A percentile compares a stretch with the other conserved stretches of the same genome.
These are phyloP conservation scores for Blastocystis sp. DNA, from an alignment of 352 stramenopile species.

Conservation along the genomic window DNA sequence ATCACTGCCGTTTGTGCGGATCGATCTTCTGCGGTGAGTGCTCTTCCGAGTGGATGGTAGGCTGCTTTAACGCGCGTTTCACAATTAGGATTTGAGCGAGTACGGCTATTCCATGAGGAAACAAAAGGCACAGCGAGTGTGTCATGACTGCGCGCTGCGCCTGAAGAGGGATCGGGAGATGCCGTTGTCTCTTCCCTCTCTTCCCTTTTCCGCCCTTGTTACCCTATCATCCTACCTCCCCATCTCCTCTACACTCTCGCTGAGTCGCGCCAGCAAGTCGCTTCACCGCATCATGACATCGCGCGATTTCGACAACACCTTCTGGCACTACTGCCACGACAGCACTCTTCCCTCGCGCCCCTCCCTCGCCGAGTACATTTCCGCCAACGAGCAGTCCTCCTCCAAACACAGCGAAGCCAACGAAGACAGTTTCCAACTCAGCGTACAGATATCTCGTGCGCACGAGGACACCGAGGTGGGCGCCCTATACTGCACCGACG, in stretches of 20 bases:
- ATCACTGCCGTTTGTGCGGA: slow-evolving; percentile 60
- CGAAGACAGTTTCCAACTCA: background rate
- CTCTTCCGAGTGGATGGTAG: background rate
- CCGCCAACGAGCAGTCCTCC: background rate
- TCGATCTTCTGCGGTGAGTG: slow-evolving; percentile 38
- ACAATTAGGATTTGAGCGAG: slow-evolving; percentile 26
- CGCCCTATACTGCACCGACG: background rate
- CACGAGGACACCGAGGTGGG: background rate
- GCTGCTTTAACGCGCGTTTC: background rate
- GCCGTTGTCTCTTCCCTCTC: background rate
- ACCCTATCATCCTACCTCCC: slow-evolving; percentile 39
- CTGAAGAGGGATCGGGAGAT: background rate
- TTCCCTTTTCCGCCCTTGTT: slow-evolving; percentile 37
- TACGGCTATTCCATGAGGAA: slow-evolving; percentile 17
- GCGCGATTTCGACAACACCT: slow-evolving; percentile 24
- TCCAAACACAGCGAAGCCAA: background rate
- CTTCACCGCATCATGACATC: slow-evolving; percentile 48
- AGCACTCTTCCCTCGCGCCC: background rate
- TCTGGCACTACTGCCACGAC: slow-evolving; percentile 14
- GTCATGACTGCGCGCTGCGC: background rate
- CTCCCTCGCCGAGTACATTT: background rate
- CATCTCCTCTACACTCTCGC: background rate
- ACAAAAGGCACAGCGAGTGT: slow-evolving; percentile 17
- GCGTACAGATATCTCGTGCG: background rate
- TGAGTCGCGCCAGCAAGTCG: slow-evolving; percentile 26